Evolutionary conservation across 106 monocot genomes (phyloP).

Genomic region (Dendrobium huoshanense): DNA sequence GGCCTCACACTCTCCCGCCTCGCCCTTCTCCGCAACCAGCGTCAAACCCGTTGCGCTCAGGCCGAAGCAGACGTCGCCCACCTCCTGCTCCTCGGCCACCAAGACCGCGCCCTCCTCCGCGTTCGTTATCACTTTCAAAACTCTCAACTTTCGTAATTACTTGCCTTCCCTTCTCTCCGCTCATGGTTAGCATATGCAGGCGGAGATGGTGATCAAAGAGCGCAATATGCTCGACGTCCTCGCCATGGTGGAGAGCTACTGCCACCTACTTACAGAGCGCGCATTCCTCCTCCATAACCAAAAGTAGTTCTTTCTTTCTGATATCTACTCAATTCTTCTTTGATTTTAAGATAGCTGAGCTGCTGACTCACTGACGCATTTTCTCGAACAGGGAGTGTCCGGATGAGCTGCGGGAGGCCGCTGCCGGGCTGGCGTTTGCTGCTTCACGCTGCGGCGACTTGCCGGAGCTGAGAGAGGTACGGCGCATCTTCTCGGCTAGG

Average conservation of each 20-base stretch:
- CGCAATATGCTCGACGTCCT: constrained; percentile 72
- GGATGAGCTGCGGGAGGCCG: constrained; percentile 67
- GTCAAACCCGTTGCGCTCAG: constrained; percentile 39
- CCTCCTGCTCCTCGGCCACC: constrained; percentile 56
- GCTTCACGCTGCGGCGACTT: constrained; percentile 57
- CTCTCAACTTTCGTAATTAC: not conserved
- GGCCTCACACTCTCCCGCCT: constrained; percentile 37
- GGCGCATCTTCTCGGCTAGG: constrained; percentile 34
- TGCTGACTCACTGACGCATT: not conserved
- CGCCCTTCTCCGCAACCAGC: constrained; percentile 57
- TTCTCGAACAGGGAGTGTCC: constrained; percentile 58
- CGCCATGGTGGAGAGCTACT: constrained; percentile 53
- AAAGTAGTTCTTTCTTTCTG: constrained; percentile 22
- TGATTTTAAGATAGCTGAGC: not conserved
- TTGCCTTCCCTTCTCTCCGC: not conserved
- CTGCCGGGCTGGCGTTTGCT: constrained; percentile 49
- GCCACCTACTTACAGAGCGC: constrained; percentile 52
- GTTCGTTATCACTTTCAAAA: constrained; percentile 10
- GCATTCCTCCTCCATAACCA: constrained; percentile 39
- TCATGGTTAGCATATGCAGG: constrained; percentile 24
- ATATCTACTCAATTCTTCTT: not conserved
- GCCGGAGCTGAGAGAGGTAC: constrained; percentile 64
- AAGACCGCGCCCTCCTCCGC: constrained; percentile 66
- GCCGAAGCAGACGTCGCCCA: constrained; percentile 50
- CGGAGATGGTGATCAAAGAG: constrained; percentile 68